Evolutionary conservation across 2,329 filamentous ascomycete genomes (phyloP), one percentile per base, ranked within the genome.

Genomic region (Pseudogymnoascus verrucosus): DNA sequence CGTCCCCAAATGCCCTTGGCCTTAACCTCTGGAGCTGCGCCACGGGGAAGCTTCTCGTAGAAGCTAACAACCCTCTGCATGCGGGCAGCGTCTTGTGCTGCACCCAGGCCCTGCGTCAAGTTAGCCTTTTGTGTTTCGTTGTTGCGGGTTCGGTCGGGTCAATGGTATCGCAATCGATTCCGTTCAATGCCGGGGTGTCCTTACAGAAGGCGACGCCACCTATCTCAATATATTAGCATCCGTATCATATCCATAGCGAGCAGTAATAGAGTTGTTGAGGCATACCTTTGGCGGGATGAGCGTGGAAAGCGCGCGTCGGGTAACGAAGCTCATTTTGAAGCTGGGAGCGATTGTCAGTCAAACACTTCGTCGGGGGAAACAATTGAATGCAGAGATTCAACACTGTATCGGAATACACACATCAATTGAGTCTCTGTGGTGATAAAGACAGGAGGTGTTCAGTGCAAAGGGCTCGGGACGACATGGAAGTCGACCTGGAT

Each of bases 11-110:
- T 81, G 72, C 95, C 93, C 75, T 86, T 90, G 70, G 89, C 79
- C 84, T 96, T 87, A 71, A 86, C 78, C 78, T 91, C 87, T 73
- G 95, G 93, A 74, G 93, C 93, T 71, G 90, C 79, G 72, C 95
- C 96, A 75, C 93, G 91, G 76, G 96, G 95, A 65, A 99, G 91
- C 80, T 93, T 96, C 83, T 96, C 91, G 86, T 99, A 99, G 86
- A 99, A 98, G 82, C 85, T 91, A 78, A 98, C 93, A 72, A 99
- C 92, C 74, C 93, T 90, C 78, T 96, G 90, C 95, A 99, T 98
- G 78, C 93, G 91, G 75, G 92, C 86, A 76, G 95, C 95, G 87
- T 98, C 93, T 76, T 93, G 91, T 72, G 93, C 92, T 76, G 90
- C 89, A 75, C 95, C 93, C 76, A 99, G 92, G 73, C 90, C 93